Conservation (phyloP, 805 yeast species). For the Starmerella vaccinii region DNA sequence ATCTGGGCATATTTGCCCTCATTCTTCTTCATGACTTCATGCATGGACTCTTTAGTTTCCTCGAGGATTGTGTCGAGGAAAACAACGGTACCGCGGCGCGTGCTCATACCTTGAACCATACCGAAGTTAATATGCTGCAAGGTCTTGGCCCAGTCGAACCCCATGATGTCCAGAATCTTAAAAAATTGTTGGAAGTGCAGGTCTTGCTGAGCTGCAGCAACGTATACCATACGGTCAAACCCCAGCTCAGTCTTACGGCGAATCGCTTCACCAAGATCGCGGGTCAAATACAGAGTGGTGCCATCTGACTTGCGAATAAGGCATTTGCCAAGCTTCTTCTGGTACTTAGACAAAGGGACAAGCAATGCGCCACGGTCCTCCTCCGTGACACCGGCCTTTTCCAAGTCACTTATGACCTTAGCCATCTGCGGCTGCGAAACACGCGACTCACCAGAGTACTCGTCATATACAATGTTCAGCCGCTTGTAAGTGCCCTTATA, state of each 20-base stretch:
- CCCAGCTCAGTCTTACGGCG: slow-evolving; percentile 74
- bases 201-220: slow-evolving; percentile 93
- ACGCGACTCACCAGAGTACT: slow-evolving; percentile 92
- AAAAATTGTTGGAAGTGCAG: slow-evolving; percentile 88
- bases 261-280: slow-evolving; percentile 95
- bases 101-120: slow-evolving; percentile 97
- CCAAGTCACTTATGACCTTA: slow-evolving; percentile 50
- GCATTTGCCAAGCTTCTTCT: slow-evolving; percentile 87
- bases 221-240: slow-evolving; percentile 93
- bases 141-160: slow-evolving; percentile 71
- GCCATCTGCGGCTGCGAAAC: slow-evolving; percentile 66
- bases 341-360: slow-evolving; percentile 72
- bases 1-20: slow-evolving; percentile 85
- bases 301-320: slow-evolving; percentile 92
- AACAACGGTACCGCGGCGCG: slow-evolving; percentile 97
- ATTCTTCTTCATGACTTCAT: slow-evolving; percentile 89
- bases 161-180: slow-evolving; percentile 85
- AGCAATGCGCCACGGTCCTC: slow-evolving; percentile 87
- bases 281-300: slow-evolving; percentile 82
- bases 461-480: slow-evolving; percentile 77
- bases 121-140: slow-evolving; percentile 87
- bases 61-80: slow-evolving; percentile 87
- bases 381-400: slow-evolving; percentile 58
- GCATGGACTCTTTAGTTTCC: slow-evolving; percentile 89
- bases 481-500: slow-evolving; percentile 84